A percentile compares a stretch with the other conserved stretches of the same genome.
Conservation (phyloP, 2,329 filamentous ascomycete genomes). For the Huntiella moniliformis region DNA sequence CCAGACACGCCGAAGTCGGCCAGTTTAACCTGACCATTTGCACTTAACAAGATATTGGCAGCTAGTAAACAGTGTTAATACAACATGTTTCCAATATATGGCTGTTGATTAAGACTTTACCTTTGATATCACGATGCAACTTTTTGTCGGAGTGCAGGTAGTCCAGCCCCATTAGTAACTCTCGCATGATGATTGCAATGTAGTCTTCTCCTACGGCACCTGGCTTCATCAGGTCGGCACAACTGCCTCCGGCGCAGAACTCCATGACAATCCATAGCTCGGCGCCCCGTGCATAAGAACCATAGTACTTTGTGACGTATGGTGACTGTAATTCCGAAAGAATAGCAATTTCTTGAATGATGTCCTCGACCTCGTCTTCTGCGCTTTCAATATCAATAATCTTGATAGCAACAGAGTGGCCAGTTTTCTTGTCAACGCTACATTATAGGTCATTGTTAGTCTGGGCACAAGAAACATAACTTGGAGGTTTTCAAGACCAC, state of each 20-base stretch:
- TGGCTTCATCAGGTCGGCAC: constrained; percentile 87
- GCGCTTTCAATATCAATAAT: constrained; percentile 97
- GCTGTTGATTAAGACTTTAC: constrained; percentile 24
- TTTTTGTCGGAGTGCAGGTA: constrained; percentile 94
- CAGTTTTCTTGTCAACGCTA: constrained; percentile 81
- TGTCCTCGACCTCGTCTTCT: constrained; percentile 97
- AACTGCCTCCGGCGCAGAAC: constrained; percentile 92
- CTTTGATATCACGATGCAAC: constrained; percentile 89
- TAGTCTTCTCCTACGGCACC: constrained; percentile 85
- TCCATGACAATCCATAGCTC: constrained; percentile 99
- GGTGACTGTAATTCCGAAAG: constrained; percentile 88
- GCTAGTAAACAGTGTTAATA: constrained; percentile 29
- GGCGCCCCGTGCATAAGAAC: constrained; percentile 86
- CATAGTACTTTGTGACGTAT: constrained; percentile 95
- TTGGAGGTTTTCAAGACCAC: too few relatives aligned
- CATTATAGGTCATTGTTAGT: too few relatives aligned
- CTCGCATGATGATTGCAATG: constrained; percentile 85
- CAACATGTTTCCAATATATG: background rate
- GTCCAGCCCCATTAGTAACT: constrained; percentile 74
- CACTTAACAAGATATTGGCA: constrained; percentile 75
- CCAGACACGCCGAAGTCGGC: constrained; percentile 95
- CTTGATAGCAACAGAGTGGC: constrained; percentile 92
- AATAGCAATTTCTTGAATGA: constrained; percentile 96
- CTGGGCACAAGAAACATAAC: too few relatives aligned
- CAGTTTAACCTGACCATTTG: constrained; percentile 88